Conservation (phyloP, 1,284 basidiomycete species). For the Ustilago xerochloae region DNA sequence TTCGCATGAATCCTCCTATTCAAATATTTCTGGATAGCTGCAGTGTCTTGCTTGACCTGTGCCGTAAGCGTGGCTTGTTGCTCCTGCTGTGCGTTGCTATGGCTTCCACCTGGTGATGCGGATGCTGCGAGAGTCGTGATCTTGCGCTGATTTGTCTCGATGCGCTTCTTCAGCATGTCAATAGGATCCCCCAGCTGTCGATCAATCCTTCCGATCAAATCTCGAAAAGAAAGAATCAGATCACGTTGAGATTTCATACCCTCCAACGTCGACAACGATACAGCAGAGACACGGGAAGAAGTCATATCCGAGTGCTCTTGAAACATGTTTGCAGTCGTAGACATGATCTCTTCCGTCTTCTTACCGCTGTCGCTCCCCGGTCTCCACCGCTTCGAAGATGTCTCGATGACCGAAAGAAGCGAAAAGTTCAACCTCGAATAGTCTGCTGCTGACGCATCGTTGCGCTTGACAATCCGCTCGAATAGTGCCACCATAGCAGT, state of each 20-base stretch:
- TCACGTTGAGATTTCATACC: slow-evolving; percentile 49
- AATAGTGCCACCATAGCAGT: slow-evolving; percentile 44
- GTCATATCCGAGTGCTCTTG: slow-evolving; percentile 42
- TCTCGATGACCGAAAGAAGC: slow-evolving; percentile 40
- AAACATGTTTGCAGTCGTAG: slow-evolving; percentile 22
- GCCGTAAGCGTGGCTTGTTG: slow-evolving; percentile 40
- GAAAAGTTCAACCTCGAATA: slow-evolving; percentile 49
- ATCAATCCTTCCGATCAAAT: slow-evolving; percentile 41
- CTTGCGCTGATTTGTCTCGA: slow-evolving; percentile 35
- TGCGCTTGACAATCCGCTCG: slow-evolving; percentile 46
- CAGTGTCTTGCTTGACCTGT: slow-evolving; percentile 37
- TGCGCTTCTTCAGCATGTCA: slow-evolving; percentile 40
- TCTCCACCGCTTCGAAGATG: slow-evolving; percentile 37
- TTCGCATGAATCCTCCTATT: slow-evolving; percentile 41
- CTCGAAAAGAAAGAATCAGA: slow-evolving; percentile 45
- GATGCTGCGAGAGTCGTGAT: slow-evolving; percentile 29
- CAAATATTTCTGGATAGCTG: slow-evolving; percentile 38
- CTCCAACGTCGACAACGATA: slow-evolving; percentile 35
- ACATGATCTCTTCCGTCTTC: slow-evolving; percentile 34
- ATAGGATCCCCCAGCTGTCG: slow-evolving; percentile 46
- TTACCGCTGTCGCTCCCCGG: slow-evolving; percentile 37
- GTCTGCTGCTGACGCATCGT: slow-evolving; percentile 50
- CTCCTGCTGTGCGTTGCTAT: slow-evolving; percentile 18
- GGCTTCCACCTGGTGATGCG: too few relatives aligned
- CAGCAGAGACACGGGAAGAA: slow-evolving; percentile 29